These are phyloP conservation scores for Hura crepitans DNA, from an alignment of 441 rosid genomes.

Conservation along the genomic window DNA sequence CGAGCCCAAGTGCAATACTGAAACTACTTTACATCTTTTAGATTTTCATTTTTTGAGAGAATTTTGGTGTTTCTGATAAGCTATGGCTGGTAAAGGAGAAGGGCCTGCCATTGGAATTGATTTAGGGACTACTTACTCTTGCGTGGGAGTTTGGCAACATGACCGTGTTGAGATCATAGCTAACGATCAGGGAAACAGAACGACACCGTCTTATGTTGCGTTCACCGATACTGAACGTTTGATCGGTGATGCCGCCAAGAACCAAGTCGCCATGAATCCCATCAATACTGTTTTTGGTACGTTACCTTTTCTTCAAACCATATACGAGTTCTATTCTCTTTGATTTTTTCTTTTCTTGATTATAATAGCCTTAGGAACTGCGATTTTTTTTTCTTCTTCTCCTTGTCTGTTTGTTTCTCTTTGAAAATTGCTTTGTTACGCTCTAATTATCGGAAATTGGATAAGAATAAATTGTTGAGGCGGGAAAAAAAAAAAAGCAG, in stretches of 20 bases:
- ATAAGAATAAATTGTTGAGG: too few relatives aligned
- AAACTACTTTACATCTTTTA: not conserved
- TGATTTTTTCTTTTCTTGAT: not conserved
- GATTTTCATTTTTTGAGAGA: not conserved
- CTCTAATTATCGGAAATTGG: too few relatives aligned
- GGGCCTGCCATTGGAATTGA: constrained; percentile 61
- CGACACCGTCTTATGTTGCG: constrained; percentile 56
- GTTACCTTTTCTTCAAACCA: not conserved
- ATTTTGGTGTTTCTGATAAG: not conserved
- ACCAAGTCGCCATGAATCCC: constrained; percentile 59
- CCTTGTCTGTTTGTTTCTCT: not conserved
- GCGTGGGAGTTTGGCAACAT: constrained; percentile 59
- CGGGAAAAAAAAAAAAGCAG: too few relatives aligned
- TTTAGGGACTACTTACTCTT: constrained; percentile 52
- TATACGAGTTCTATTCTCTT: not conserved
- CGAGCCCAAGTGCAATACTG: too few relatives aligned
- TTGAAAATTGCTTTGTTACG: not conserved
- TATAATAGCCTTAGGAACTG: not conserved
- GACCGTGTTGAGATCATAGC: constrained; percentile 61
- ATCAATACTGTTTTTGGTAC: constrained; percentile 51
- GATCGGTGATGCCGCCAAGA: constrained; percentile 49
- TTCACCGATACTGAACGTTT: constrained; percentile 52
- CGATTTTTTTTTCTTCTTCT: too few relatives aligned
- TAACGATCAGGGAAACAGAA: constrained; percentile 52
- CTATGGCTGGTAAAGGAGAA: constrained; percentile 49